These are phyloP conservation scores for Mortierella sp. DNA, from an alignment of 371 early-diverging fungal genomes.

Conservation along the genomic window DNA sequence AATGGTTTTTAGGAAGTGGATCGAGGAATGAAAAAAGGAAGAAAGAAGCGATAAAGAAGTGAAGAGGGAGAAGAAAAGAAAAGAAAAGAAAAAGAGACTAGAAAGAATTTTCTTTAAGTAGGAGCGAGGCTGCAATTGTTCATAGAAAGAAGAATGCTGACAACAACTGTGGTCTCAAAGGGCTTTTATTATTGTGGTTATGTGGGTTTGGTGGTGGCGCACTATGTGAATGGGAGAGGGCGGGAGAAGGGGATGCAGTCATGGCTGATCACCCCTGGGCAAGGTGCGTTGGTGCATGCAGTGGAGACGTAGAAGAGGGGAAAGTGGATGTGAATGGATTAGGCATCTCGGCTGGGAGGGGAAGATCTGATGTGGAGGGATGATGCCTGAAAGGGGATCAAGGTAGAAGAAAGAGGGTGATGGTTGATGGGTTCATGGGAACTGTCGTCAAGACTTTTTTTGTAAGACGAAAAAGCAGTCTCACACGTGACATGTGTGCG, in stretches of 20 bases:
- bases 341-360: neutral
- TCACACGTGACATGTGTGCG: neutral
- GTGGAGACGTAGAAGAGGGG: neutral
- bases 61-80: neutral
- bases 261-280: neutral
- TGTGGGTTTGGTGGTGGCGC: neutral
- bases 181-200: neutral
- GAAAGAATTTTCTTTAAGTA: conserved; percentile 5
- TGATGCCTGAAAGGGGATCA: neutral
- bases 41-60: neutral
- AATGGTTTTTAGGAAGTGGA: neutral
- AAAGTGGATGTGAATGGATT: neutral
- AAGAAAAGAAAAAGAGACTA: conserved; percentile 13
- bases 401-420: neutral
- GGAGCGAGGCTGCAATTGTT: neutral
- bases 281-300: neutral
- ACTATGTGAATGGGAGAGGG: neutral
- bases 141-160: neutral
- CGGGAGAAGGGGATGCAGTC: neutral
- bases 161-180: neutral
- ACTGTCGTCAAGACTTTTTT: neutral
- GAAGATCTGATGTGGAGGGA: neutral
- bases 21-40: neutral
- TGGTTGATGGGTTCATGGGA: neutral
- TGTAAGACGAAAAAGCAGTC: neutral